A percentile compares a stretch with the other conserved stretches of the same genome.
Evolutionary conservation across 2,329 filamentous ascomycete genomes (phyloP).

Genomic region (Penicillium nordicum): DNA sequence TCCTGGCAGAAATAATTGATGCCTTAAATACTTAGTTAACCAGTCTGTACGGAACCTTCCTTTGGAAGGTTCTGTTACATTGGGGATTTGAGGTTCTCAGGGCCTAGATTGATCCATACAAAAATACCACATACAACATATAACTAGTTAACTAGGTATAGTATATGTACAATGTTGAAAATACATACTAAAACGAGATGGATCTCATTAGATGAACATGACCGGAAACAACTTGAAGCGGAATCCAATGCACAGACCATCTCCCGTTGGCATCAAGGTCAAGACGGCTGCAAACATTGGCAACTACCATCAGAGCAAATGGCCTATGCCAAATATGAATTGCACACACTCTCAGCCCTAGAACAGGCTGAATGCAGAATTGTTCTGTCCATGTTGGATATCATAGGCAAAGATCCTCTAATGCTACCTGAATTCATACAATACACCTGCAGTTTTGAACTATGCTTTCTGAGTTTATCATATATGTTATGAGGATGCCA

Average conservation of each 20-base stretch:
- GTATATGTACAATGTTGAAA: too few relatives aligned
- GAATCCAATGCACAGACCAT: not conserved
- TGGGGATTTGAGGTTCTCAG: not conserved
- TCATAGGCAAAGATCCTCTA: not conserved
- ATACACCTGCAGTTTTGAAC: not conserved
- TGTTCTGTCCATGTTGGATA: not conserved
- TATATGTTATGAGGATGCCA: not conserved
- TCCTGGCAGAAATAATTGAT: not conserved
- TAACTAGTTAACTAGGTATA: too few relatives aligned
- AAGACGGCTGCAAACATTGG: not conserved
- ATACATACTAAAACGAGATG: too few relatives aligned
- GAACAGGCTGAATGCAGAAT: not conserved
- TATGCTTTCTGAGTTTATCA: not conserved
- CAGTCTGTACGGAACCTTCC: too few relatives aligned
- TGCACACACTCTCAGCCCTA: not conserved
- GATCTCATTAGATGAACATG: too few relatives aligned
- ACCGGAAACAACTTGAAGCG: not conserved
- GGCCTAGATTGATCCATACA: not conserved
- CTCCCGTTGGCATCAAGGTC: not conserved
- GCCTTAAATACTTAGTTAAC: not conserved
- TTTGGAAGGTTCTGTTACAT: not conserved
- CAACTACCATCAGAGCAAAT: too few relatives aligned
- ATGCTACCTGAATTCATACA: not conserved
- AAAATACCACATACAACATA: not conserved
- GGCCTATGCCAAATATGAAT: too few relatives aligned